These are phyloP conservation scores for Medicago arabica DNA, from an alignment of 306 rosid species.

Conservation along the genomic window DNA sequence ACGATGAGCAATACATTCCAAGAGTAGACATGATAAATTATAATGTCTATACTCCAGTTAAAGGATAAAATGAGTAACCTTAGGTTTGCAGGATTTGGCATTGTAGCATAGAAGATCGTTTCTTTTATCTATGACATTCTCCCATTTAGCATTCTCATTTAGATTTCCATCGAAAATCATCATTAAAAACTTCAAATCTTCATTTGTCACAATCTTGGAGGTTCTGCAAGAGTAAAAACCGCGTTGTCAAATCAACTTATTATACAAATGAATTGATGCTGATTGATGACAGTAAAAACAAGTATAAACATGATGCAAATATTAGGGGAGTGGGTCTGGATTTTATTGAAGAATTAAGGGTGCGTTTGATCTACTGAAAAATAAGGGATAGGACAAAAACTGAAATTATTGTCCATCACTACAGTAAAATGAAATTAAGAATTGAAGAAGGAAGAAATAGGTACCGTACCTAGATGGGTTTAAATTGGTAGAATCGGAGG, in stretches of 20 bases:
- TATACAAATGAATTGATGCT: not conserved
- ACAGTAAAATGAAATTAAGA: too few species aligned
- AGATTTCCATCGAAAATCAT: slow-evolving; percentile 66
- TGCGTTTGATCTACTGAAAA: too few species aligned
- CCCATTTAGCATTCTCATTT: slow-evolving; percentile 67
- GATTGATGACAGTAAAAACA: too few species aligned
- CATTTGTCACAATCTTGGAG: slow-evolving; percentile 60
- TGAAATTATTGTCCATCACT: too few species aligned
- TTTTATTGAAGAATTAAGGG: too few species aligned
- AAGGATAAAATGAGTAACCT: slow-evolving; percentile 56
- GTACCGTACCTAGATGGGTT: not conserved
- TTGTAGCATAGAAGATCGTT: slow-evolving; percentile 62
- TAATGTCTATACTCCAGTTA: slow-evolving; percentile 6
- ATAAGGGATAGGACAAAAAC: too few species aligned
- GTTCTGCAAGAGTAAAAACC: slow-evolving; percentile 61
- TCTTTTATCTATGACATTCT: slow-evolving; percentile 72
- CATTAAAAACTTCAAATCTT: slow-evolving; percentile 73
- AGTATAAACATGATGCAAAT: too few species aligned
- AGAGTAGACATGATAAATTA: slow-evolving; percentile 30
- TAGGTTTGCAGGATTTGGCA: slow-evolving; percentile 85
- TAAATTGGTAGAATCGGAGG: not conserved
- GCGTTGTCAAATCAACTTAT: slow-evolving; percentile 39
- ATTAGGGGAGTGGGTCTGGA: too few species aligned
- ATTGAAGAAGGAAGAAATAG: not conserved
- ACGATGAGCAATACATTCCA: slow-evolving; percentile 2